Percentiles rank a stretch among this genome's conserved stretches.
Evolutionary conservation across 139 green algal genomes (phyloP).

Genomic region (Volvox reticuliferus): DNA sequence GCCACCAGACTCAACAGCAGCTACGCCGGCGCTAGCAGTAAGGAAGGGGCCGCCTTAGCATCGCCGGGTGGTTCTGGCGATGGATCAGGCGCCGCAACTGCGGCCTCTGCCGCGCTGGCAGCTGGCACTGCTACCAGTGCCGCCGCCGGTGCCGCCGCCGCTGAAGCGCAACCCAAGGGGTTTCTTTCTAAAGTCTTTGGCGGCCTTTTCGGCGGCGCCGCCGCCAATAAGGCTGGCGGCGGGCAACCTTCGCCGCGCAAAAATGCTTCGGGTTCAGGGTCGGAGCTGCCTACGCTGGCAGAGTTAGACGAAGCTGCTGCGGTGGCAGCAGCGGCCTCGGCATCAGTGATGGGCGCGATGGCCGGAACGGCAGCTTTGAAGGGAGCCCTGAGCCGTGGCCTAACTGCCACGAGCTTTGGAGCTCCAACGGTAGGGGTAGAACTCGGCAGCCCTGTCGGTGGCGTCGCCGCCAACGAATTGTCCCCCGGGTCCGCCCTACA

Average conservation of each 20-base stretch:
- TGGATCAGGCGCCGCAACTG: background rate
- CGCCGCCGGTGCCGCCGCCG: background rate
- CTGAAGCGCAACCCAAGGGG: background rate
- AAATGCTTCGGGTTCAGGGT: background rate
- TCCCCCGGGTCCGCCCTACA: background rate
- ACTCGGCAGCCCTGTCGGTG: background rate
- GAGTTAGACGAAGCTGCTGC: slow-evolving; percentile 22
- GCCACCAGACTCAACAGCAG: background rate
- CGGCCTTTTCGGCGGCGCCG: background rate
- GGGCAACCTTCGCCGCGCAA: background rate
- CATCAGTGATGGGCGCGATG: background rate
- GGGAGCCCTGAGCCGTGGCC: background rate
- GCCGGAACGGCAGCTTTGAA: background rate
- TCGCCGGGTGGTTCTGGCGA: background rate
- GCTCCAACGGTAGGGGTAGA: background rate
- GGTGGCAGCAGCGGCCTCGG: background rate
- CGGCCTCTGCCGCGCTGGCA: background rate
- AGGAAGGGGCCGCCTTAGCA: background rate
- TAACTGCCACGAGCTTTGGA: background rate
- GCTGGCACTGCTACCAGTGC: background rate
- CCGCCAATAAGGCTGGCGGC: background rate
- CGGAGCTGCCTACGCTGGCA: slow-evolving; percentile 25
- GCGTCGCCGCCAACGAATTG: background rate
- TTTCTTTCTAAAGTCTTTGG: slow-evolving; percentile 17
- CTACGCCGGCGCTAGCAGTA: background rate